A percentile compares a stretch with the other conserved stretches of the same genome.
phyloP scores from a whole-genome alignment of 1,284 basidiomycete species.

The Wallemia hederae region DNA sequence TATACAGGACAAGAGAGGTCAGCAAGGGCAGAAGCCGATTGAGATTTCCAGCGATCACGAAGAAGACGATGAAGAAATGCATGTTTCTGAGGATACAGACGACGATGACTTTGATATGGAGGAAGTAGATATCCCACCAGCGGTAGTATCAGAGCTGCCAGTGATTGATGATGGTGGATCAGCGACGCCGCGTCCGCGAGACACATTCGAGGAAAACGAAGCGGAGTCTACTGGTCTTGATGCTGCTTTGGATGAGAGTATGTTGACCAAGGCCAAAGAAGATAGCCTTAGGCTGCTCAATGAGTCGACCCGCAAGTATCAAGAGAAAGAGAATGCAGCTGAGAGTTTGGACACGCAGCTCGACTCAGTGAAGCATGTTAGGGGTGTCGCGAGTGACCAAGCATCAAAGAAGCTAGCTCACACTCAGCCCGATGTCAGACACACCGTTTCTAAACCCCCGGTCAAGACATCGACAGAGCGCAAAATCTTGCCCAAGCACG shows the following conservation, averaged over 20 bases:
- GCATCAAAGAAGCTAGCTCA: background rate
- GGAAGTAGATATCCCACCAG: slow-evolving; percentile 11
- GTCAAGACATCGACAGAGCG: background rate
- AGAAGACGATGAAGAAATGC: slow-evolving; percentile 5
- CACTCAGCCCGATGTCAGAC: background rate
- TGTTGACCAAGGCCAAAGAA: background rate
- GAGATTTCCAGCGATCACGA: slow-evolving; percentile 34
- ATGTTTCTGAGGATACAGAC: slow-evolving; percentile 8
- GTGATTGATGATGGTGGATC: background rate
- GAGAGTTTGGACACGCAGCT: background rate
- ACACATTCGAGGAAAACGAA: background rate
- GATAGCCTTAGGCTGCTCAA: background rate
- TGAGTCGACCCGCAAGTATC: background rate
- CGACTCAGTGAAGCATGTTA: background rate
- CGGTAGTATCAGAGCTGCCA: background rate
- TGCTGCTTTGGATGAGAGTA: background rate
- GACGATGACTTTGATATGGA: slow-evolving; percentile 17
- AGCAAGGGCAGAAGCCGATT: slow-evolving; percentile 50
- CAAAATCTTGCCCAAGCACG: background rate
- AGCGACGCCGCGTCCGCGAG: background rate
- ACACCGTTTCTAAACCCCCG: background rate
- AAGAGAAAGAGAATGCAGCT: background rate
- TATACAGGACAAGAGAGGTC: slow-evolving; percentile 37
- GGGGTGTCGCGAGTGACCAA: background rate
- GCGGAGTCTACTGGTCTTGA: background rate